A percentile compares a stretch with the other conserved stretches of the same genome.
phyloP scores from a whole-genome alignment of 1,284 basidiomycete genomes.

The Cystobasidium pallidum region DNA sequence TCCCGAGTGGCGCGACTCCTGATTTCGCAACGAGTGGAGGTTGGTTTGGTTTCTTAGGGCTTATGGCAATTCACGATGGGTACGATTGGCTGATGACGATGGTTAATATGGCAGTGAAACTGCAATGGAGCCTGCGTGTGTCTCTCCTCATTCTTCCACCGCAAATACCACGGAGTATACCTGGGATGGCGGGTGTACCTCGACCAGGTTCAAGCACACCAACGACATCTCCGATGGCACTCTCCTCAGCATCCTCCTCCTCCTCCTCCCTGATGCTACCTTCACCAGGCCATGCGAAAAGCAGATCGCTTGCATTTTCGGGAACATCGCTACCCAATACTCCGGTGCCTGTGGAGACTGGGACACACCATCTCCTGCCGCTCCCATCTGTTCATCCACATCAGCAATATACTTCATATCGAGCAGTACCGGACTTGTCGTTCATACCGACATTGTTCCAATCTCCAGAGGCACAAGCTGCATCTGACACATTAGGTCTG shows the following conservation, averaged over 20 bases:
- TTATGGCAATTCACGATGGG: conserved; percentile 5
- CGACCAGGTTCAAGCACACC: conserved; percentile 64
- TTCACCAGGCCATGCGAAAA: conserved; percentile 46
- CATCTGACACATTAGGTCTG: not conserved
- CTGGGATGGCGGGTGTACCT: conserved; percentile 55
- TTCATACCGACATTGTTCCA: conserved; percentile 52
- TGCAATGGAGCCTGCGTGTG: conserved; percentile 82
- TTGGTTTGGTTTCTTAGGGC: conserved; percentile 52
- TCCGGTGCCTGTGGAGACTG: conserved; percentile 49
- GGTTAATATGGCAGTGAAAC: conserved; percentile 63
- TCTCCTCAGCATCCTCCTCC: conserved; percentile 14
- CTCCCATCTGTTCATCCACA: conserved; percentile 39
- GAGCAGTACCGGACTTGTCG: conserved; percentile 53
- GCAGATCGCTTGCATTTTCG: conserved; percentile 52
- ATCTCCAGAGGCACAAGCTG: conserved; percentile 42
- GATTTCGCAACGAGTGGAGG: conserved; percentile 66
- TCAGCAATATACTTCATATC: conserved; percentile 49
- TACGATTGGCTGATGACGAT: conserved; percentile 23
- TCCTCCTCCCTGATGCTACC: conserved; percentile 10
- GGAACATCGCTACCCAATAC: conserved; percentile 48
- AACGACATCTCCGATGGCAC: conserved; percentile 16
- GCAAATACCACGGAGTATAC: conserved; percentile 56
- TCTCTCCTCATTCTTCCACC: conserved; percentile 76
- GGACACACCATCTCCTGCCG: conserved; percentile 53
- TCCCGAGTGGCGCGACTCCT: conserved; percentile 83